phyloP scores from a whole-genome alignment of 768 basidiomycete genomes.

The Gymnopilus junonius region DNA sequence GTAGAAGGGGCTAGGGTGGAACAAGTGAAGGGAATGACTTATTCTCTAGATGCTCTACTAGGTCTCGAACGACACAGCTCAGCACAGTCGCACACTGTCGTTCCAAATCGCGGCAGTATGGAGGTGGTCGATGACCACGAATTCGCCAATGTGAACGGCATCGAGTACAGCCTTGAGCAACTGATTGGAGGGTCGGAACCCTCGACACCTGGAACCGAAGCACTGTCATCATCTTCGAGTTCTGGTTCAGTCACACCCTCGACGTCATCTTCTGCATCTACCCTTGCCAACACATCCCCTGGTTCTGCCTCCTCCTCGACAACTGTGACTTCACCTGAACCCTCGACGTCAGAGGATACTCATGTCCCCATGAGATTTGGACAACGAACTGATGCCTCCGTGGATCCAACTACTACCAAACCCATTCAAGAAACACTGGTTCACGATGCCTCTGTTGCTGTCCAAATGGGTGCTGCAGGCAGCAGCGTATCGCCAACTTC shows the following conservation, averaged over 20 bases:
- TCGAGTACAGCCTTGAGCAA: constrained; percentile 91
- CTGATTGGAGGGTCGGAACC: constrained; percentile 71
- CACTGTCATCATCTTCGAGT: no score
- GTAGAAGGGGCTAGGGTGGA: constrained; percentile 83
- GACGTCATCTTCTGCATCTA: constrained; percentile 18
- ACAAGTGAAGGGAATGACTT: constrained; percentile 97
- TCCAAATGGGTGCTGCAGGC: constrained; percentile 63
- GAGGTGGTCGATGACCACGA: constrained; percentile 80
- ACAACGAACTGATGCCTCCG: constrained; percentile 75
- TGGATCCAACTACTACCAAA: constrained; percentile 56
- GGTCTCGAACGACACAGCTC: constrained; percentile 67
- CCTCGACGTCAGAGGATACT: constrained; percentile 10
- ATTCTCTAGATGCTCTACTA: constrained; percentile 92
- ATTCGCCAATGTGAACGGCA: constrained; percentile 97
- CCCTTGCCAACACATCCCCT: constrained; percentile 8
- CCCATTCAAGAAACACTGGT: constrained; percentile 62
- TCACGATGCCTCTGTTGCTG: constrained; percentile 73
- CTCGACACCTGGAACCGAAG: constrained; percentile 42
- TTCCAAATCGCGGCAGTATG: constrained; percentile 51
- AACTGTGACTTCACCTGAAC: no score
- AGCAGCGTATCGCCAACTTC: constrained; percentile 38
- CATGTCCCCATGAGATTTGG: constrained; percentile 60
- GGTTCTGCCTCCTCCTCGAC: no score
- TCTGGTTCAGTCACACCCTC: no score
- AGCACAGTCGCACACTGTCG: constrained; percentile 44